Evolutionary conservation across 495 filamentous ascomycete genomes (phyloP).

Genomic region (Sporormia fimetaria): DNA sequence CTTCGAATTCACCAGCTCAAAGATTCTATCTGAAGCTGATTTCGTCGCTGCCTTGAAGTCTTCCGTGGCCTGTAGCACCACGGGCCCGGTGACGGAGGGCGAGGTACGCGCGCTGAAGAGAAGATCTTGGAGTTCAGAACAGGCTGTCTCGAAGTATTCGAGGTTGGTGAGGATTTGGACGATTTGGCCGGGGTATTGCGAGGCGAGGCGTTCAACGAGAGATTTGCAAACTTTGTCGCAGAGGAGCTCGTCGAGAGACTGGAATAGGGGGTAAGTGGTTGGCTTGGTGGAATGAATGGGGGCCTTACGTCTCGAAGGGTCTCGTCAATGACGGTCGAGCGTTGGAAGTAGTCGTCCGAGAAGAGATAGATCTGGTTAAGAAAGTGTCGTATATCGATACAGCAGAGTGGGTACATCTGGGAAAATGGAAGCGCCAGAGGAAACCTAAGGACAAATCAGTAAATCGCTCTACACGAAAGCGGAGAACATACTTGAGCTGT

Average conservation of each 20-base stretch:
- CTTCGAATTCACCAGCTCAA: conserved; percentile 96
- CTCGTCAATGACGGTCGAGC: conserved; percentile 75
- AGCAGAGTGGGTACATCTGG: conserved; percentile 97
- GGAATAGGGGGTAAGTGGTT: background rate
- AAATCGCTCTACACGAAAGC: background rate
- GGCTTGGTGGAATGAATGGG: background rate
- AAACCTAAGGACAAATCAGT: conserved; percentile 46
- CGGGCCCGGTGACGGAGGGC: conserved; percentile 58
- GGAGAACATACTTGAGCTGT: conserved; percentile 54
- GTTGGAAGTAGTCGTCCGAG: conserved; percentile 84
- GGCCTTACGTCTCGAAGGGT: conserved; percentile 60
- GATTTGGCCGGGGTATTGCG: conserved; percentile 92
- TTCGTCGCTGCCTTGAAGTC: conserved; percentile 85
- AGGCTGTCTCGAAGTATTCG: conserved; percentile 91
- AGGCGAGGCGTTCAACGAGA: conserved; percentile 75
- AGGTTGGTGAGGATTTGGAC: conserved; percentile 97
- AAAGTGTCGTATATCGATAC: conserved; percentile 94
- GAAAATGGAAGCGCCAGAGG: conserved; percentile 92
- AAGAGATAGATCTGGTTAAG: conserved; percentile 95
- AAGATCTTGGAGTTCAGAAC: conserved; percentile 71
- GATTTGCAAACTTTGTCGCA: conserved; percentile 81
- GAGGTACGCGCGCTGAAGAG: conserved; percentile 72
- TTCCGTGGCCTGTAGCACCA: conserved; percentile 69
- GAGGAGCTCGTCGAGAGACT: conserved; percentile 81
- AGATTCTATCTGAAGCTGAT: conserved; percentile 92